Evolutionary conservation across 805 yeast species (phyloP).

Genomic region (Wickerhamomyces canadensis): DNA sequence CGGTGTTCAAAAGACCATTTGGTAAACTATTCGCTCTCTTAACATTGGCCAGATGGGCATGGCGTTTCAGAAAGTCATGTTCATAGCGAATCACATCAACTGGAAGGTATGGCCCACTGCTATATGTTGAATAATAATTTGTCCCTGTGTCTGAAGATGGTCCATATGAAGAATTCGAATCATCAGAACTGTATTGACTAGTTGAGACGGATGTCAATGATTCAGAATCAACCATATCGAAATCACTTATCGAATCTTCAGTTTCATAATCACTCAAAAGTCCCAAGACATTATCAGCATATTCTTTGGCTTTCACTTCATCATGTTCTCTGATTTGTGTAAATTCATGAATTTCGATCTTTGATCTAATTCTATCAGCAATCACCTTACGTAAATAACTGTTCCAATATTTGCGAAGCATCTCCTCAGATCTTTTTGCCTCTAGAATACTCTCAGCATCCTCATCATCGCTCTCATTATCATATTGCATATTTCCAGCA

Average conservation of each 20-base stretch:
- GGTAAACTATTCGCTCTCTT: constrained; percentile 19
- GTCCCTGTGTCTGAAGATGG: constrained; percentile 7
- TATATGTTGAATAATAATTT: constrained; percentile 9
- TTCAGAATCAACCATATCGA: constrained; percentile 8
- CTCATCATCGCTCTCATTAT: constrained; percentile 6
- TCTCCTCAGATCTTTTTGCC: constrained; percentile 1
- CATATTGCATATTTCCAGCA: no score
- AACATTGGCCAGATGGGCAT: constrained; percentile 6
- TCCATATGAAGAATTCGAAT: not conserved
- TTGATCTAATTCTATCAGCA: constrained; percentile 20
- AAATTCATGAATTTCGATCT: constrained; percentile 13
- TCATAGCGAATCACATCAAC: constrained; percentile 11
- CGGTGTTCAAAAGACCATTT: not conserved
- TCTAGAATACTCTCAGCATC: no score
- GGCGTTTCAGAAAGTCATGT: constrained; percentile 7
- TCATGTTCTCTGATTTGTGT: constrained; percentile 13
- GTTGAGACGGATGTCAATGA: constrained; percentile 17
- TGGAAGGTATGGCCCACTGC: constrained; percentile 6
- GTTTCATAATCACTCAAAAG: constrained; percentile 7
- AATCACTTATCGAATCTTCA: constrained; percentile 3
- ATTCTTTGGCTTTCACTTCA: constrained; percentile 7
- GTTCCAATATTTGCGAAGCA: constrained; percentile 1
- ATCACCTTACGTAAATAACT: constrained; percentile 16
- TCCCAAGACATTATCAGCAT: constrained; percentile 3
- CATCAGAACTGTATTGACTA: constrained; percentile 4